phyloP scores from a whole-genome alignment of 2,329 filamentous ascomycete species.

The Scedosporium apiospermum region DNA sequence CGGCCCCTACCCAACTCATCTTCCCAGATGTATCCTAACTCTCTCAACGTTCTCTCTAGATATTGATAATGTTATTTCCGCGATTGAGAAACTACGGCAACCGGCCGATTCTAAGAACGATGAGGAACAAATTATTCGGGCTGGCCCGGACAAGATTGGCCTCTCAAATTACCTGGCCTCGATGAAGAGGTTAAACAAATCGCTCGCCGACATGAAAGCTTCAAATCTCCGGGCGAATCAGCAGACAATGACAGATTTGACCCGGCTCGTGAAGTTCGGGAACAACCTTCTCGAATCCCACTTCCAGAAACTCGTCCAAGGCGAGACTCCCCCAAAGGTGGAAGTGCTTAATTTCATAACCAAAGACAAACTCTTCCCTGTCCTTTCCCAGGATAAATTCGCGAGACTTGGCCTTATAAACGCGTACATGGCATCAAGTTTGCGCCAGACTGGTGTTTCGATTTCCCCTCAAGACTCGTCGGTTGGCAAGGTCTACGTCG shows the following conservation, averaged over 20 bases:
- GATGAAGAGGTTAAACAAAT: constrained; percentile 78
- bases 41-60: constrained; percentile 36
- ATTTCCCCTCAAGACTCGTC: constrained; percentile 50
- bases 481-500: constrained; percentile 74
- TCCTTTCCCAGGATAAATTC: constrained; percentile 65
- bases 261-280: constrained; percentile 65
- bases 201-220: constrained; percentile 72
- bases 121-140: constrained; percentile 84
- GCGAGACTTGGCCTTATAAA: constrained; percentile 73
- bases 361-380: constrained; percentile 77
- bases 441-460: constrained; percentile 28
- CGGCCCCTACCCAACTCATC: not conserved
- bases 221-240: constrained; percentile 93
- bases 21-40: not conserved
- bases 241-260: constrained; percentile 73
- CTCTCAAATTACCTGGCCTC: constrained; percentile 80
- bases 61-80: constrained; percentile 74
- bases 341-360: constrained; percentile 91
- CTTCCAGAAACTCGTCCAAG: constrained; percentile 66
- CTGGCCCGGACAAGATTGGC: constrained; percentile 75
- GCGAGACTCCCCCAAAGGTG: constrained; percentile 68
- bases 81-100: constrained; percentile 80
- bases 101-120: constrained; percentile 87
- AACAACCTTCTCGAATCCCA: constrained; percentile 76
- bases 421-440: constrained; percentile 58